Base-by-base conservation (phyloP, 2,329 filamentous ascomycete genomes). In the Aspergillus quadrilineatus region DNA sequence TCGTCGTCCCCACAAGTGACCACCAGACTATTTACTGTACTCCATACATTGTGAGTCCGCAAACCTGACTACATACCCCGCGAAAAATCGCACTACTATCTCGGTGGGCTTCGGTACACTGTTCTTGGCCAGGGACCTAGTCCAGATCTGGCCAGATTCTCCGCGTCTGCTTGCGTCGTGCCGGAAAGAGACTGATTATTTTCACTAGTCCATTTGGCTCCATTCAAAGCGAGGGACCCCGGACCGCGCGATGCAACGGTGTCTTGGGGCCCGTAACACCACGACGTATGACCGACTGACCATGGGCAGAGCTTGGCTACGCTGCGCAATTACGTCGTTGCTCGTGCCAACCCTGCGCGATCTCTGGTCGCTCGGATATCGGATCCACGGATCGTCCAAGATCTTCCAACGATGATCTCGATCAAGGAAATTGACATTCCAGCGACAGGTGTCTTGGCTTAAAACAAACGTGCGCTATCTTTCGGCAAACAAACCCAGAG, bases 341-440 rank as follows among this genome's bases (percentile, higher is more conserved):
- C 53, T 59, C 50, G 48, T 58, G 50, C 52, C 50, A 36, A 50
- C 12, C 28, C 39, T 37, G 50, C 17, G 17, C 41, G 22, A 39
- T 58, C 50, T 50, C 44, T 46, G 36, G 45, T 52, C 43, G 46
- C 46, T 51, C 45, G 51, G 12, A 37, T 43, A 15, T 32, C 37
- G 45, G 59, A 61, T 61, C 59, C 59, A 59, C 57, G 57, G 59
- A 59, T 61, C 59, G 51, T 39, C 53, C 28, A 30, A 34, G 42
- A 55, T 49, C 44, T 54, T 56, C 59, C 49, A 48, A 46, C 50
- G 37, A 54, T 49, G 36, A 48, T 49, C 44, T 29, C 49, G 47
- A 22, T 22, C 22, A 10, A 46, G 14, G 14, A 26, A 37, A 6
- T 37, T 37, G 34, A 37, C 14, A 37, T 37, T 37, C 34, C 34